A percentile compares a stretch with the other conserved stretches of the same genome.
These are phyloP conservation scores for Chytriomyces hyalinus DNA, from an alignment of 192 early-diverging fungal species.

Conservation along the genomic window DNA sequence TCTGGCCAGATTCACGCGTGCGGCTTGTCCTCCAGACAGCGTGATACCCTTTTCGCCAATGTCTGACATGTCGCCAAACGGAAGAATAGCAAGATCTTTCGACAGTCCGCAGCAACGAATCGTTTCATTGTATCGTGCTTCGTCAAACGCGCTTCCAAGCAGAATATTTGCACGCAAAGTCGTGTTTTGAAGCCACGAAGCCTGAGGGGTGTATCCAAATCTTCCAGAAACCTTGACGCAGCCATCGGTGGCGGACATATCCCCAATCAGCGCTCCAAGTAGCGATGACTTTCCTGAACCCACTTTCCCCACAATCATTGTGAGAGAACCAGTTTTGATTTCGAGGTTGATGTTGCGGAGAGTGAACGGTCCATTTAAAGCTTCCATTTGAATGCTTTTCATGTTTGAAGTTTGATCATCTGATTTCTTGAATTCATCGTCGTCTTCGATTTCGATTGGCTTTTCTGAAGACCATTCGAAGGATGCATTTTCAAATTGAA, in stretches of 20 bases:
- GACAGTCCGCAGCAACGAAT: too few species aligned
- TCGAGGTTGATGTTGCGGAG: slow-evolving; percentile 43
- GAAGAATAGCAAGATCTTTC: too few species aligned
- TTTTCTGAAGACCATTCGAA: slow-evolving; percentile 29
- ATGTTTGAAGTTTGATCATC: background rate
- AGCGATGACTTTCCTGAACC: slow-evolving; percentile 85
- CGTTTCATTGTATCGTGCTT: background rate
- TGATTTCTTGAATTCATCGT: slow-evolving; percentile 12
- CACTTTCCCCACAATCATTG: slow-evolving; percentile 78
- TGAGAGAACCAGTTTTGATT: slow-evolving; percentile 61
- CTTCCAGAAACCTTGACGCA: slow-evolving; percentile 53
- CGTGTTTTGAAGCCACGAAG: slow-evolving; percentile 72
- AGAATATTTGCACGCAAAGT: slow-evolving; percentile 81
- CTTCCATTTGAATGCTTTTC: background rate
- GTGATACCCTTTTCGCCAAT: slow-evolving; percentile 39
- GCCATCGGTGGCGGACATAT: slow-evolving; percentile 54
- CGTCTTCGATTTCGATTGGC: too few species aligned
- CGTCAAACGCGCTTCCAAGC: slow-evolving; percentile 72
- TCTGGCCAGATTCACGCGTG: slow-evolving; percentile 50
- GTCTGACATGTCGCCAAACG: too few species aligned
- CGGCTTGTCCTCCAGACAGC: slow-evolving; percentile 29
- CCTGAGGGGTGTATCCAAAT: slow-evolving; percentile 68
- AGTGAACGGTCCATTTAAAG: slow-evolving; percentile 25
- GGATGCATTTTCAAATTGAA: slow-evolving; percentile 21
- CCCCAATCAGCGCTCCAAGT: slow-evolving; percentile 79